Base-by-base conservation (phyloP, 2,329 filamentous ascomycete genomes). In the Aspergillus sergii region DNA sequence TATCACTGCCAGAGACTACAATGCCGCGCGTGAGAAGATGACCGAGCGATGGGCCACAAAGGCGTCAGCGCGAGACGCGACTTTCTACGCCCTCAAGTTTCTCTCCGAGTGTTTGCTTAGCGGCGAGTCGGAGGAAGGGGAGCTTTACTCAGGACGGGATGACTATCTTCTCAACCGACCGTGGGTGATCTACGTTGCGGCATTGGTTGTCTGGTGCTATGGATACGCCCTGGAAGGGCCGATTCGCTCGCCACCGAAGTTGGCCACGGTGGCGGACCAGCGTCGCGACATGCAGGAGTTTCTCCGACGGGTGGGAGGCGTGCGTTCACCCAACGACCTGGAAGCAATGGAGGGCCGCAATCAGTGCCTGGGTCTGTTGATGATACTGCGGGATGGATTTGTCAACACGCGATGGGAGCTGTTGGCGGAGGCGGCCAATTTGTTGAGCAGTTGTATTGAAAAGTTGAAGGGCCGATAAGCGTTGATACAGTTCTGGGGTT, bases 101-200 rank as follows among this genome's bases (percentile, higher is more conserved):
- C 82, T 98, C 14, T 88, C 88, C 64, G 91, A 92, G n/a, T 76
- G 74, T 30, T 93, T 97, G 6, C 82, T 97, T 61, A 80, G 82
- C 12, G 77, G 81, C 21, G 84, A 88, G 56, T 71, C 64, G 79
- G 64, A 64, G 28, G 67, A 70, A 3, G 63, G 64, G 5, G 81
- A 85, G 8, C 23, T 63, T 6, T 99, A 98, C 76, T 90, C 89
- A 21, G 93, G 94, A 0, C 87, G 93, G 23, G 91, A 97, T 71
- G 95, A 99, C 71, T 91, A 93, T 59, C 84, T 97, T 1, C 85
- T 98, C 64, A 96, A 98, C 73, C 86, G 95, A 19, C 92, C 94
- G 0, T 99, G 95, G 94, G 93, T 97, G 12, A 83, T 98, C 58
- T 99, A 97, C 78, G 96, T 97, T 74, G 92, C 95, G 0, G 89